Base-by-base conservation (phyloP, 805 yeast genomes). In the Hanseniaspora meyeri region DNA sequence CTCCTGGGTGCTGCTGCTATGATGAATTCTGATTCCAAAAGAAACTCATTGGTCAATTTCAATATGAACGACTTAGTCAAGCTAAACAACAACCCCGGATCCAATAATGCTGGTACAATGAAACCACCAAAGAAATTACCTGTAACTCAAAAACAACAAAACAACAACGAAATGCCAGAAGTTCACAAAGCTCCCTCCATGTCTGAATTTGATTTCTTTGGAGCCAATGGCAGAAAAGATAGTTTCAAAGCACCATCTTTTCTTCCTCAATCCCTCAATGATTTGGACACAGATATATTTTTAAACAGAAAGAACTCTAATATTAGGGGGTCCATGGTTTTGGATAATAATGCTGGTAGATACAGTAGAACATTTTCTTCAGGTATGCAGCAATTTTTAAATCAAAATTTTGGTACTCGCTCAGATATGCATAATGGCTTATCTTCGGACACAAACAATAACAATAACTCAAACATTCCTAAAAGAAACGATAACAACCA, bases 261-360 rank as follows among this genome's bases (percentile, higher is more conserved):
- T n/a, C 65, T 64, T 55, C 64, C 57, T 12, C 51, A 53, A 24
- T 53, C 57, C 2, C 31, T 53, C 11, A 53, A 53, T 39, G 62
- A 62, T 19, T 67, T 67, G 11, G 70, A 68, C 57, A 63, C 65
- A 47, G 71, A 68, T 55, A 65, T 67, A 40, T 55, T 62, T 42
- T 63, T 65, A 49, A 66, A 64, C 51, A 62, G 70, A 59, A 63
- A 68, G n/a, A 65, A 66, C 49, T 65, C 68, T 3, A 65, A 65
- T 10, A 61, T 66, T 4, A 60, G 68, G 55, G 65, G 60, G 4
- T 59, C 66, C 2, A 50, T 64, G 10, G 65, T 59, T 46, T 14
- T 52, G 49, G 43, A 46, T 27, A 32, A 39, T 38, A 40, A 46
- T 46, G 32, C 55, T 16, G 31, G 40, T 14, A 42, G 58, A 49